phyloP scores from a whole-genome alignment of 2,329 filamentous ascomycete species.

The Exophiala sideris region DNA sequence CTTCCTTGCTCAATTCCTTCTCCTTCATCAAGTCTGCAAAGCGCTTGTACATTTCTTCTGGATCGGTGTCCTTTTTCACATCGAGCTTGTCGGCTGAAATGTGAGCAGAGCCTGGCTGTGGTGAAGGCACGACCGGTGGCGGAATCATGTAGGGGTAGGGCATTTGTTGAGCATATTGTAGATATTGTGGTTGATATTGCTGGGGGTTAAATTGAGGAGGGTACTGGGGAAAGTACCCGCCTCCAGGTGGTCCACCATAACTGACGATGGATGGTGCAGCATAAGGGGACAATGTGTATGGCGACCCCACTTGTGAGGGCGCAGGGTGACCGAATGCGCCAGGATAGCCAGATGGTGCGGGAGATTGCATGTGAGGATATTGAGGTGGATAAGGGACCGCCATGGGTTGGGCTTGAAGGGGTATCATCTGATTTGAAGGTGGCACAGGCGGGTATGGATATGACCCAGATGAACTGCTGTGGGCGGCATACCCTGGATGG shows the following conservation, averaged over 20 bases:
- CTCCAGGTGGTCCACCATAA: conserved; percentile 31
- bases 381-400: conserved; percentile 17
- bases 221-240: conserved; percentile 34
- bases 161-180: conserved; percentile 36
- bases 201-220: conserved; percentile 31
- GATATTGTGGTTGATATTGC: conserved; percentile 33
- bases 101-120: conserved; percentile 37
- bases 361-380: conserved; percentile 22
- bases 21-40: conserved; percentile 55
- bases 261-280: conserved; percentile 38
- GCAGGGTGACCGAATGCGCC: conserved; percentile 17
- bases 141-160: conserved; percentile 30
- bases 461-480: conserved; percentile 40
- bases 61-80: conserved; percentile 50
- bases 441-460: conserved; percentile 33
- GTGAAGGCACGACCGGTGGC: conserved; percentile 34
- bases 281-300: conserved; percentile 31
- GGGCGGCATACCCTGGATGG: conserved; percentile 35
- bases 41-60: conserved; percentile 56
- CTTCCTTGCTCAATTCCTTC: conserved; percentile 21
- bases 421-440: conserved; percentile 24
- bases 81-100: conserved; percentile 33
- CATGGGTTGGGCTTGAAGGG: conserved; percentile 22
- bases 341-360: conserved; percentile 14
- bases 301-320: conserved; percentile 24